These are phyloP conservation scores for Achaetomium macrosporum DNA, from an alignment of 2,329 filamentous ascomycete species.

Conservation along the genomic window DNA sequence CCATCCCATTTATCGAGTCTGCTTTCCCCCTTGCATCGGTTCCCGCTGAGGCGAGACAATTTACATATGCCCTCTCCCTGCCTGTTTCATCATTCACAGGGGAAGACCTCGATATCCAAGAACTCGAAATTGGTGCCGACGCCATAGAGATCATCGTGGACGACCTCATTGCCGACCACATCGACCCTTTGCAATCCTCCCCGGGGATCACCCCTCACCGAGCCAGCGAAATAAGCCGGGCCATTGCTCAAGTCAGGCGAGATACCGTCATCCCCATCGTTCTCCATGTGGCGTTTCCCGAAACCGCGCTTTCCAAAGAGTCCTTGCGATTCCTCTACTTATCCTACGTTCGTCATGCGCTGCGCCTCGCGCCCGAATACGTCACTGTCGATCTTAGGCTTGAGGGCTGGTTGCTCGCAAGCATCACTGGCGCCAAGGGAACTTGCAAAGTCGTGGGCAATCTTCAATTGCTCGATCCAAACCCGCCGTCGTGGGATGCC, in stretches of 20 bases:
- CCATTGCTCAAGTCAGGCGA: constrained; percentile 55
- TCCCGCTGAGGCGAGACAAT: constrained; percentile 53
- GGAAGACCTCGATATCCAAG: constrained; percentile 53
- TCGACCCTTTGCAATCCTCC: constrained; percentile 6
- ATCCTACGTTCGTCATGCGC: constrained; percentile 52
- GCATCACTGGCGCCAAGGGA: constrained; percentile 38
- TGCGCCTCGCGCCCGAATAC: constrained; percentile 59
- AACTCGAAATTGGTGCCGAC: constrained; percentile 60
- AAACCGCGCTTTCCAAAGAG: constrained; percentile 22
- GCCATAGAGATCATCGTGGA: constrained; percentile 59
- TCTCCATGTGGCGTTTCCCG: constrained; percentile 42
- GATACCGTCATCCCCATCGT: constrained; percentile 57
- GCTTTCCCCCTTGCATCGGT: constrained; percentile 60
- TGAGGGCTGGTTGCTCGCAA: constrained; percentile 44
- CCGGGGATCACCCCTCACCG: constrained; percentile 28
- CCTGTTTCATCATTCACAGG: constrained; percentile 51
- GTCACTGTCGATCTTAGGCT: constrained; percentile 56
- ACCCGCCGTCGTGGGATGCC: constrained; percentile 50
- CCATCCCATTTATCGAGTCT: constrained; percentile 54
- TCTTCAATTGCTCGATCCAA: constrained; percentile 37
- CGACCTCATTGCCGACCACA: constrained; percentile 26
- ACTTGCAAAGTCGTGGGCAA: constrained; percentile 55
- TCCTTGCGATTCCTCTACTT: constrained; percentile 39
- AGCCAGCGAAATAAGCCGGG: constrained; percentile 49
- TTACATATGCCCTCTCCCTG: constrained; percentile 62